Base-by-base conservation (phyloP, 2,329 filamentous ascomycete genomes). In the Fusarium musae region DNA sequence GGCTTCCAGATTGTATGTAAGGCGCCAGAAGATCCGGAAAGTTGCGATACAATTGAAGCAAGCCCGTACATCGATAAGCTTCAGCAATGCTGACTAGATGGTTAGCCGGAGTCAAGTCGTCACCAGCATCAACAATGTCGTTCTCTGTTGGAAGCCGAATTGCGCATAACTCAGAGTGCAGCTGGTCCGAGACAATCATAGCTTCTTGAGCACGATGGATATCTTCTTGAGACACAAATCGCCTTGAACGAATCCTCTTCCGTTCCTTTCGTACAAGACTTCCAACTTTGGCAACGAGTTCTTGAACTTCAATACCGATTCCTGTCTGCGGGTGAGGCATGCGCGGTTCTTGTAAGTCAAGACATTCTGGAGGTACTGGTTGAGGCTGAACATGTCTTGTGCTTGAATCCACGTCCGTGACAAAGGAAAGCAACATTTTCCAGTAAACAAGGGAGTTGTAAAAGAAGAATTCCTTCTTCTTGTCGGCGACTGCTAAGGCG, bases 11-110 rank as follows among this genome's bases (percentile, higher is more conserved):
- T 32, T 63, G 47, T 47, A 52, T 59, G 76, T 78, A 72, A 72
- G 80, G 66, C 69, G 78, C 12, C 21, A 85, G 77, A 32, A 85
- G 78, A 34, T 82, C 80, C 2, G 85, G 84, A 60, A 86, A 86
- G 34, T 78, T 78, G 12, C 76, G 70, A 23, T 79, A 80, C 21
- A 79, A 60, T 40, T 79, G 76, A 13, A 80, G 59, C 4, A 79
- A 54, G 2, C 78, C 76, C 0, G 75, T 78, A 21, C 74, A 78
- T n/a, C 78, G 47, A 49, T 79, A 80, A 10, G 76, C 78, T 50
- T 80, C 78, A 7, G 77, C 76, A 43, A 78, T 64, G 8, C 65
- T 75, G 1, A 79, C 62, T 1, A 80, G 63, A 59, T 80, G 78
- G 19, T 39, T 52, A 4, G 76, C 72, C 0, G 78, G 76, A 6